Evolutionary conservation across 2,329 filamentous ascomycete species (phyloP).

Genomic region (Calonectria hongkongensis): DNA sequence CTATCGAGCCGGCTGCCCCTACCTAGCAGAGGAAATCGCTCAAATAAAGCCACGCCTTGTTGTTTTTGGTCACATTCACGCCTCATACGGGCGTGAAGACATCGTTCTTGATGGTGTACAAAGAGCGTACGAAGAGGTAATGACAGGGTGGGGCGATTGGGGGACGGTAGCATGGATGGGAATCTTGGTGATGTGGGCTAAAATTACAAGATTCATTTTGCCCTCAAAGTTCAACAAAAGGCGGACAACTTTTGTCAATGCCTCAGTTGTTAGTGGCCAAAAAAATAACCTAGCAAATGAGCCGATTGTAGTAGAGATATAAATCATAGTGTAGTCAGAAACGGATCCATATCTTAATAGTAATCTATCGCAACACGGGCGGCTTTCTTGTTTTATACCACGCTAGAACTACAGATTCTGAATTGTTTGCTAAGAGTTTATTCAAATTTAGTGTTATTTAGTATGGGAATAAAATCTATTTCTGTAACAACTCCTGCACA

Average conservation of each 20-base stretch:
- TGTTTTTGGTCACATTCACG: conserved; percentile 55
- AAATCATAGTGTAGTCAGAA: not conserved
- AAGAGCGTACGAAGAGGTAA: conserved; percentile 45
- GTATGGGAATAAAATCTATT: too few relatives aligned
- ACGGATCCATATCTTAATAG: too few relatives aligned
- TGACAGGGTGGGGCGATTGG: conserved; percentile 49
- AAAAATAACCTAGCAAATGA: conserved; percentile 38
- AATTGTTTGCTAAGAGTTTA: too few relatives aligned
- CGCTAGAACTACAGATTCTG: too few relatives aligned
- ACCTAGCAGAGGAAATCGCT: conserved; percentile 46
- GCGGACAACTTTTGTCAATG: conserved; percentile 40
- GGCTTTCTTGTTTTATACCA: too few relatives aligned
- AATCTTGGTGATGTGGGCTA: conserved; percentile 39
- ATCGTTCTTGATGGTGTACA: conserved; percentile 45
- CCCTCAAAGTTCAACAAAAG: not conserved
- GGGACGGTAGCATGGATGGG: conserved; percentile 44
- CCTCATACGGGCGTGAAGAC: conserved; percentile 48
- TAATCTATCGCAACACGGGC: too few relatives aligned
- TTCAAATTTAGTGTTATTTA: too few relatives aligned
- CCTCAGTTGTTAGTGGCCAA: conserved; percentile 38
- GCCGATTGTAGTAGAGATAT: conserved; percentile 33
- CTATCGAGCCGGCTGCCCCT: conserved; percentile 49
- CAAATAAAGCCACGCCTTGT: conserved; percentile 44
- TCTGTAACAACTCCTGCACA: too few relatives aligned
- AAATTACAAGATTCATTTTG: conserved; percentile 3